phyloP scores from a whole-genome alignment of 2,329 filamentous ascomycete genomes.

The Diaporthe amygdali region DNA sequence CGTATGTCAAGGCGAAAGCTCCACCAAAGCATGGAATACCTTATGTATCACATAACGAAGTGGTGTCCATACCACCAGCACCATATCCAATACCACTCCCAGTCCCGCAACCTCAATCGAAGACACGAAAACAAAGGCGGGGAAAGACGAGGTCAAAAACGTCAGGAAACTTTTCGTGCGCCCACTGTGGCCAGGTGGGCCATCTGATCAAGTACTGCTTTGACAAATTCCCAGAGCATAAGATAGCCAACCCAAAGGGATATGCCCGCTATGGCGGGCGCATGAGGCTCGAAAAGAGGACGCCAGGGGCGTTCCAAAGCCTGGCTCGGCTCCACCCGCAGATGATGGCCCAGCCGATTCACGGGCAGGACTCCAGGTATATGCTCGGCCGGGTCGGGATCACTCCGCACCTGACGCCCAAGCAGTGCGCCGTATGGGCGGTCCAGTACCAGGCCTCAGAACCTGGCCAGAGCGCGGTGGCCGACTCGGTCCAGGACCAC shows the following conservation, averaged over 20 bases:
- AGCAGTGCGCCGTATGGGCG: neutral
- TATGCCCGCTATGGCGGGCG: neutral
- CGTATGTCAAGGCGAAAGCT: neutral
- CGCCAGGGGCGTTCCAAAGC: neutral
- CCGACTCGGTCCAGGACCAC: neutral
- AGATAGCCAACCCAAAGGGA: neutral
- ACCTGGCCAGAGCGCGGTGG: too few species aligned
- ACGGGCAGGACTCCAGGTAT: neutral
- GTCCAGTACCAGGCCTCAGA: neutral
- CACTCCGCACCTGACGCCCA: neutral
- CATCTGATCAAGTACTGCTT: neutral
- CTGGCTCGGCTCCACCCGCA: neutral
- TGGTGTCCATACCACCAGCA: neutral
- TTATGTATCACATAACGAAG: neutral
- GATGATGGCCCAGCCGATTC: neutral
- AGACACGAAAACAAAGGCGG: neutral
- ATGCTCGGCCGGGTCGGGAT: neutral
- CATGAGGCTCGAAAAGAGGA: neutral
- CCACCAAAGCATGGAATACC: neutral
- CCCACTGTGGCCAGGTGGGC: neutral
- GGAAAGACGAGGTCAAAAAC: neutral
- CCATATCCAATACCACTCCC: neutral
- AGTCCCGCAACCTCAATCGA: neutral
- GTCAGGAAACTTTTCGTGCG: neutral
- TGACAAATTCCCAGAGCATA: slow-evolving; percentile 1